phyloP scores from a whole-genome alignment of 257 asterid genomes.

The Primulina tabacum region DNA sequence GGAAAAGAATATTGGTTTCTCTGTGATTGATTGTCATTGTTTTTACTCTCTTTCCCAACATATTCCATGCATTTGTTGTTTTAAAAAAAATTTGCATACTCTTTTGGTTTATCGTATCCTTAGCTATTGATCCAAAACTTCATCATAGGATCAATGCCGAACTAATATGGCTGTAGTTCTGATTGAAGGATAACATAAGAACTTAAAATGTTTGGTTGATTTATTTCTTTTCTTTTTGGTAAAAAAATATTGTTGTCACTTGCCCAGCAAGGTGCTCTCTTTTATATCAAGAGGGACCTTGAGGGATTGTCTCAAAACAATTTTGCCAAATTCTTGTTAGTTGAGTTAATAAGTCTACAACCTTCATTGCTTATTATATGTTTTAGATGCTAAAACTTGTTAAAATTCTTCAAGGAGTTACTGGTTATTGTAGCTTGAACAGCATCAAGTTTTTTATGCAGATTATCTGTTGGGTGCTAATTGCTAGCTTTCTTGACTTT shows the following conservation, averaged over 20 bases:
- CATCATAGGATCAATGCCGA: not conserved
- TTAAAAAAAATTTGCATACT: not conserved
- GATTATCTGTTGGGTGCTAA: slow-evolving; percentile 10
- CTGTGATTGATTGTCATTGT: not conserved
- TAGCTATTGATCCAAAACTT: not conserved
- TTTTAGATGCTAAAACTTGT: not conserved
- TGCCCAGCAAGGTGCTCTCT: not conserved
- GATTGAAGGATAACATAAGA: not conserved
- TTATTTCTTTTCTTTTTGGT: not conserved
- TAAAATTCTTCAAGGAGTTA: not conserved
- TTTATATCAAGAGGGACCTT: not conserved
- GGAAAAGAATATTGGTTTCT: not conserved
- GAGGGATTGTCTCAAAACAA: not conserved
- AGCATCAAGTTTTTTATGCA: not conserved
- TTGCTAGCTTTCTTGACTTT: slow-evolving; percentile 12
- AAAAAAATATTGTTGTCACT: not conserved
- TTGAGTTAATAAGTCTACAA: slow-evolving; percentile 4
- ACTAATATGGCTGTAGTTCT: not conserved
- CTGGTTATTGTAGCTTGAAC: not conserved
- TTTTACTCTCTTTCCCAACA: not conserved
- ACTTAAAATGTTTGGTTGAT: not conserved
- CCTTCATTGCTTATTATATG: slow-evolving; percentile 1
- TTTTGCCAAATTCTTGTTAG: slow-evolving; percentile 5
- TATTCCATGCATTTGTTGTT: not conserved
- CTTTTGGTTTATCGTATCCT: not conserved